Conservation (phyloP, 2,329 filamentous ascomycete species). For the Penicillium sp. region DNA sequence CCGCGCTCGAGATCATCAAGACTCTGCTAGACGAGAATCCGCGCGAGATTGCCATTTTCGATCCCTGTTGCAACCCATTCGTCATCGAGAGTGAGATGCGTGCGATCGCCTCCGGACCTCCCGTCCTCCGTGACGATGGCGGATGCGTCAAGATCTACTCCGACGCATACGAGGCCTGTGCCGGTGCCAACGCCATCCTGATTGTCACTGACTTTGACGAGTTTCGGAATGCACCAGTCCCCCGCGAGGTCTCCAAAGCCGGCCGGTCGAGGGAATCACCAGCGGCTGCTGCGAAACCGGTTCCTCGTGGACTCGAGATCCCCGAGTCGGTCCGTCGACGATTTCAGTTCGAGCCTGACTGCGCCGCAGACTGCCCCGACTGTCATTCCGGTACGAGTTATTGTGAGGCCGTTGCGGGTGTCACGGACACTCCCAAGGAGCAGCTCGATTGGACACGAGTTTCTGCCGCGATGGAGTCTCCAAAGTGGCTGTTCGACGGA, state of each 20-base stretch:
- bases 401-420: slow-evolving; percentile 1
- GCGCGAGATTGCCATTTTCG: slow-evolving; percentile 17
- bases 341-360: slow-evolving; percentile 10
- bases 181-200: slow-evolving; percentile 15
- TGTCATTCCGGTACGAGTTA: slow-evolving; percentile 12
- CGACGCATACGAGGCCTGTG: slow-evolving; percentile 13
- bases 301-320: slow-evolving; percentile 7
- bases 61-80: slow-evolving; percentile 15
- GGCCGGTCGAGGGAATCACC: background rate
- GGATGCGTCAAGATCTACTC: slow-evolving; percentile 17
- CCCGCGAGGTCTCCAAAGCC: background rate
- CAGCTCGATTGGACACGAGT: slow-evolving; percentile 16
- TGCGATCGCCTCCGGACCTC: slow-evolving; percentile 8
- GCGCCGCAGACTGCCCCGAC: slow-evolving; percentile 16
- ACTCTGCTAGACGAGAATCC: slow-evolving; percentile 16
- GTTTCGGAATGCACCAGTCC: slow-evolving; percentile 10
- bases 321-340: background rate
- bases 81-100: slow-evolving; percentile 16
- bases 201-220: slow-evolving; percentile 21
- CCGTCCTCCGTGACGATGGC: slow-evolving; percentile 17
- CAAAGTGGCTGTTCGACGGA: slow-evolving; percentile 19
- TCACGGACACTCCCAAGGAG: slow-evolving; percentile 8
- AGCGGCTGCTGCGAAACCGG: background rate
- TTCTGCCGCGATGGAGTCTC: slow-evolving; percentile 10
- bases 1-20: slow-evolving; percentile 43